These are phyloP conservation scores for Penicillium sp. DNA, from an alignment of 2,329 filamentous ascomycete genomes.

Conservation along the genomic window DNA sequence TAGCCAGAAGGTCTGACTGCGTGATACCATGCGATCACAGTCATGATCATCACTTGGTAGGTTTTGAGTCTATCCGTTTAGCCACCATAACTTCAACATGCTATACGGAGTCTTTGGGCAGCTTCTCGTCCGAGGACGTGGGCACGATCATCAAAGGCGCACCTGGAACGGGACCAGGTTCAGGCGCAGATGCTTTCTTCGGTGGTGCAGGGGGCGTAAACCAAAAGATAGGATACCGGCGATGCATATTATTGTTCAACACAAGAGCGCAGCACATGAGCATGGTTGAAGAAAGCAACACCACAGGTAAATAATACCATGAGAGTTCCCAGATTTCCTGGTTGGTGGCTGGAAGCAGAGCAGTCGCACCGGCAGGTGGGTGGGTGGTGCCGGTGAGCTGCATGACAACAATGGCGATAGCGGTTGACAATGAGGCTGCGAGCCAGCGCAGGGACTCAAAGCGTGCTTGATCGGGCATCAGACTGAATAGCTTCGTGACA, in stretches of 20 bases:
- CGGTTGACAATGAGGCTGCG: slow-evolving; percentile 34
- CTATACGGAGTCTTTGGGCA: slow-evolving; percentile 7
- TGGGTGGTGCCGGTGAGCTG: slow-evolving; percentile 36
- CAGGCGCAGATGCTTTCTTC: slow-evolving; percentile 12
- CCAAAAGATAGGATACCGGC: slow-evolving; percentile 36
- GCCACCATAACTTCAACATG: neutral
- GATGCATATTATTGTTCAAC: slow-evolving; percentile 37
- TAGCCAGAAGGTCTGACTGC: neutral
- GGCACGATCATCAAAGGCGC: neutral
- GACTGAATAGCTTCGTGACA: slow-evolving; percentile 34
- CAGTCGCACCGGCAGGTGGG: slow-evolving; percentile 38
- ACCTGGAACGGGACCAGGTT: neutral
- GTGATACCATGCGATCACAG: neutral
- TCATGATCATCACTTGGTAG: neutral
- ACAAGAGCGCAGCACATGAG: slow-evolving; percentile 31
- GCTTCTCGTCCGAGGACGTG: slow-evolving; percentile 8
- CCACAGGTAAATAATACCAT: slow-evolving; percentile 35
- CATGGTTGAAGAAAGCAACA: slow-evolving; percentile 33
- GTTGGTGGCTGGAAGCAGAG: slow-evolving; percentile 32
- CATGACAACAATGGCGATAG: slow-evolving; percentile 33
- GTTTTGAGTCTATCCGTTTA: neutral
- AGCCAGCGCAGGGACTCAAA: slow-evolving; percentile 34
- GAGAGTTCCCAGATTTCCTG: slow-evolving; percentile 31
- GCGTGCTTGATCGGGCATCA: slow-evolving; percentile 33
- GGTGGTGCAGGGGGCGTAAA: slow-evolving; percentile 23